Evolutionary conservation across 371 early-diverging fungal genomes (phyloP).

Genomic region (Hamiltosporidium magnivora): DNA sequence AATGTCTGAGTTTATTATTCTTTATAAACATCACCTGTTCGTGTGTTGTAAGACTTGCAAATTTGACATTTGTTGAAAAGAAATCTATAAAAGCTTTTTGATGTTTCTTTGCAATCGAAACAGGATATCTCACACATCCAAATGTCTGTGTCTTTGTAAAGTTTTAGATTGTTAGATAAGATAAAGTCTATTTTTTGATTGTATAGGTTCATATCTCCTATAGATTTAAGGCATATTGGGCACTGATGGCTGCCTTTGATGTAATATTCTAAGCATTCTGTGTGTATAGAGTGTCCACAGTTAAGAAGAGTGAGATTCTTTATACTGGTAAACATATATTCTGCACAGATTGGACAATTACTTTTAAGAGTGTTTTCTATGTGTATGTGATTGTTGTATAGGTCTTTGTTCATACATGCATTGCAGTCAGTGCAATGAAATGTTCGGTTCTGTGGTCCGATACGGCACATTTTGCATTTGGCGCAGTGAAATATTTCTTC

Average conservation of each 20-base stretch:
- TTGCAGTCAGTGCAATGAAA: constrained; percentile 84
- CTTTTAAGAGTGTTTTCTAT: constrained; percentile 74
- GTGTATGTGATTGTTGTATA: constrained; percentile 69
- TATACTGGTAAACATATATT: constrained; percentile 73
- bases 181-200: constrained; percentile 66
- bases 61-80: constrained; percentile 1
- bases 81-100: background rate
- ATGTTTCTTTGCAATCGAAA: background rate
- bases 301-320: constrained; percentile 66
- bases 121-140: background rate
- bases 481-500: constrained; percentile 76
- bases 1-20: no score
- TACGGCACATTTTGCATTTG: constrained; percentile 76
- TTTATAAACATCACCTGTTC: constrained; percentile 6
- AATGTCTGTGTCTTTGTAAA: background rate
- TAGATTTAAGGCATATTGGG: constrained; percentile 78
- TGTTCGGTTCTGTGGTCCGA: constrained; percentile 64
- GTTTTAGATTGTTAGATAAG: background rate
- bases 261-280: constrained; percentile 67
- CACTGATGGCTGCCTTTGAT: constrained; percentile 76
- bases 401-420: constrained; percentile 67
- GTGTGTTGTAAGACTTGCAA: background rate
- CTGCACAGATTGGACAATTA: constrained; percentile 89
- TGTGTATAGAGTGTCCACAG: constrained; percentile 85
- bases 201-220: constrained; percentile 69